Percentiles rank a stretch among this genome's conserved stretches.
These are phyloP conservation scores for Naganishia sp. DNA, from an alignment of 1,284 basidiomycete genomes.

Conservation along the genomic window DNA sequence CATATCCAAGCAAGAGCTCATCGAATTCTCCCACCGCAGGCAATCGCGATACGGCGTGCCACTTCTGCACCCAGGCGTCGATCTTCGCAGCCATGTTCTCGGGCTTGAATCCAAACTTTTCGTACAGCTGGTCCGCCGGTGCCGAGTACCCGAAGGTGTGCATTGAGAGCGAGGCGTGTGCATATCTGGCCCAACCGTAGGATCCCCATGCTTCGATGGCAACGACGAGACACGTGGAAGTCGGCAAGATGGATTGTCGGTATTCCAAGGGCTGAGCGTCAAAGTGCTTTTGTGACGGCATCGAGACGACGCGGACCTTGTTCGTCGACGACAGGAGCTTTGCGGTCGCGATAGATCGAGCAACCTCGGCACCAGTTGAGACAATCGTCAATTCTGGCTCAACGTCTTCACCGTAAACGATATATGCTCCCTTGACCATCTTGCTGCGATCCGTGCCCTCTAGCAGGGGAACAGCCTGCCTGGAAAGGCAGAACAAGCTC, in stretches of 20 bases:
- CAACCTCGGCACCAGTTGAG: slow-evolving; percentile 48
- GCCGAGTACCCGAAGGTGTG: slow-evolving; percentile 47
- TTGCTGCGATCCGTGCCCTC: slow-evolving; percentile 40
- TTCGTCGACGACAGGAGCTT: slow-evolving; percentile 35
- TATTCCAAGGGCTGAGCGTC: slow-evolving; percentile 43
- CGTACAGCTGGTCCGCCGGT: slow-evolving; percentile 42
- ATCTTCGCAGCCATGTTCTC: slow-evolving; percentile 43
- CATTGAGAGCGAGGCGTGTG: slow-evolving; percentile 47
- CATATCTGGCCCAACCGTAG: slow-evolving; percentile 49
- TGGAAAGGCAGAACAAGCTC: slow-evolving; percentile 40
- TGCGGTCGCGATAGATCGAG: slow-evolving; percentile 43
- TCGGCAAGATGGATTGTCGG: slow-evolving; percentile 39
- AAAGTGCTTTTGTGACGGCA: slow-evolving; percentile 45
- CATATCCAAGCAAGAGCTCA: slow-evolving; percentile 40
- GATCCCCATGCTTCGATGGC: slow-evolving; percentile 47
- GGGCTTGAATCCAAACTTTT: slow-evolving; percentile 47
- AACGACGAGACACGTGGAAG: slow-evolving; percentile 40
- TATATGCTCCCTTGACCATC: slow-evolving; percentile 43
- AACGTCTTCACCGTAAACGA: slow-evolving; percentile 38
- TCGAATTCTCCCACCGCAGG: slow-evolving; percentile 49
- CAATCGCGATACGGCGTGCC: slow-evolving; percentile 32
- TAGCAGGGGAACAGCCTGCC: slow-evolving; percentile 46
- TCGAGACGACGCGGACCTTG: slow-evolving; percentile 45
- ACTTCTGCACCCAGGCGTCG: slow-evolving; percentile 35
- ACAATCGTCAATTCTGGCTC: slow-evolving; percentile 45